These are phyloP conservation scores for Neckera pumila DNA, from an alignment of 225 moss, liverwort and hornwort species.

Conservation along the genomic window DNA sequence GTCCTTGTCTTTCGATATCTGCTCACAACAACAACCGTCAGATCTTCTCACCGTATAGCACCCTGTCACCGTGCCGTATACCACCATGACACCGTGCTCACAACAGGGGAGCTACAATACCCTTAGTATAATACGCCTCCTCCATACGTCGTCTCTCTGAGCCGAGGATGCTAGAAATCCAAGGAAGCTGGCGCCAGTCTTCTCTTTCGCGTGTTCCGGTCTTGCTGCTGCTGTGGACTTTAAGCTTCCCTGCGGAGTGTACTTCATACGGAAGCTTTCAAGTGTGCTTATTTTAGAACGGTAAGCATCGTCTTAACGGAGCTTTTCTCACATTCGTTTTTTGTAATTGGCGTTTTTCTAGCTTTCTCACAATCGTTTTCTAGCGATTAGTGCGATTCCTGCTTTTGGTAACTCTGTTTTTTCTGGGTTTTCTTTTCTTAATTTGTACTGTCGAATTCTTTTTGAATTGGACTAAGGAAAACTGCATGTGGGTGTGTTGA, in stretches of 20 bases:
- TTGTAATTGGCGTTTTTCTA: background rate
- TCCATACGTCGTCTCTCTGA: conserved; percentile 9
- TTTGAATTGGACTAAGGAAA: background rate
- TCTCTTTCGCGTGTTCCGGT: background rate
- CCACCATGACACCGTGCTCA: background rate
- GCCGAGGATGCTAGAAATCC: background rate
- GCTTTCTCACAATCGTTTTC: background rate
- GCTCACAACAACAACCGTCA: background rate
- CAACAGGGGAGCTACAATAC: background rate
- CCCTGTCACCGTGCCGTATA: background rate
- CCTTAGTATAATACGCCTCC: background rate
- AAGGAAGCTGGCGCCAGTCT: background rate
- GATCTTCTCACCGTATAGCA: background rate
- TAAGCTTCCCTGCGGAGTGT: background rate
- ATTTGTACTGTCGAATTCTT: background rate
- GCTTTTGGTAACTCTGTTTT: background rate
- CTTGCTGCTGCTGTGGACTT: background rate
- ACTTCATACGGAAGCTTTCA: background rate
- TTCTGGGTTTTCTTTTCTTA: background rate
- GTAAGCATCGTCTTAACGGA: background rate
- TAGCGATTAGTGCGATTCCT: background rate
- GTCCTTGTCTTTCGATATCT: background rate
- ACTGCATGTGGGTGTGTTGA: background rate
- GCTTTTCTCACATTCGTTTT: background rate
- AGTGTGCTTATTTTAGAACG: background rate